Conservation (phyloP, 2,329 filamentous ascomycete species). For the Paecilomyces fulvus region DNA sequence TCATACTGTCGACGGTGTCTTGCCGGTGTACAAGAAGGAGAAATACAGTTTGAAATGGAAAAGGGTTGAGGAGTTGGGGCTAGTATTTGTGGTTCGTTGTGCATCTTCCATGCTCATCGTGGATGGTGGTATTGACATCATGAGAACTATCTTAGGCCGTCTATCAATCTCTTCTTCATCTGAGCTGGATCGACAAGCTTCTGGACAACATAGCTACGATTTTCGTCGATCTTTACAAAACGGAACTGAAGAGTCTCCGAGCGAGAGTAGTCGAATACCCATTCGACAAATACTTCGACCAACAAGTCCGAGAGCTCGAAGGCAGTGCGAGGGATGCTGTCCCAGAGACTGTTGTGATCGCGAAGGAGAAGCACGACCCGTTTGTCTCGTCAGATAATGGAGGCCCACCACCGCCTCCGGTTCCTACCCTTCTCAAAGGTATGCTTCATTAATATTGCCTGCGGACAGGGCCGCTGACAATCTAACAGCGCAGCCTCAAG, state of each 20-base stretch:
- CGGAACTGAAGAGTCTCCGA: slow-evolving; percentile 73
- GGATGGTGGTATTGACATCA: background rate
- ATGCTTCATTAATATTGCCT: slow-evolving; percentile 5
- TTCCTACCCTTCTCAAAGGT: slow-evolving; percentile 45
- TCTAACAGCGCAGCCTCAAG: slow-evolving; percentile 33
- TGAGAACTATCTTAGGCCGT: slow-evolving; percentile 57
- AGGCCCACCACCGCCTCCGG: slow-evolving; percentile 42
- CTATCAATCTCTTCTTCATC: slow-evolving; percentile 87
- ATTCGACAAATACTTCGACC: slow-evolving; percentile 91
- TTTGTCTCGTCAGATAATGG: slow-evolving; percentile 42
- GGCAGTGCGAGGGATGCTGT: slow-evolving; percentile 26
- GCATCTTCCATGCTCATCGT: slow-evolving; percentile 4
- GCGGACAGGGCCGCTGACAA: slow-evolving; percentile 13
- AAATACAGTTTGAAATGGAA: slow-evolving; percentile 95
- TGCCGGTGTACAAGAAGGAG: slow-evolving; percentile 74
- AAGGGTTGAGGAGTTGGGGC: slow-evolving; percentile 78
- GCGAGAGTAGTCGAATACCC: slow-evolving; percentile 71
- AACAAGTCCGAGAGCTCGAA: slow-evolving; percentile 72
- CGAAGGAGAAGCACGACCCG: slow-evolving; percentile 40
- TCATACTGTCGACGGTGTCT: slow-evolving; percentile 52
- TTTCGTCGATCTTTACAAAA: slow-evolving; percentile 82
- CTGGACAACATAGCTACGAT: slow-evolving; percentile 91
- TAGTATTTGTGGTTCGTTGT: slow-evolving; percentile 80
- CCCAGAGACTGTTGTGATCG: slow-evolving; percentile 38
- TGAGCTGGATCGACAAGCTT: slow-evolving; percentile 95